Evolutionary conservation across 352 stramenopile species (phyloP), one percentile per base, ranked within the genome.

Genomic region (Phytophthora podocarpi): DNA sequence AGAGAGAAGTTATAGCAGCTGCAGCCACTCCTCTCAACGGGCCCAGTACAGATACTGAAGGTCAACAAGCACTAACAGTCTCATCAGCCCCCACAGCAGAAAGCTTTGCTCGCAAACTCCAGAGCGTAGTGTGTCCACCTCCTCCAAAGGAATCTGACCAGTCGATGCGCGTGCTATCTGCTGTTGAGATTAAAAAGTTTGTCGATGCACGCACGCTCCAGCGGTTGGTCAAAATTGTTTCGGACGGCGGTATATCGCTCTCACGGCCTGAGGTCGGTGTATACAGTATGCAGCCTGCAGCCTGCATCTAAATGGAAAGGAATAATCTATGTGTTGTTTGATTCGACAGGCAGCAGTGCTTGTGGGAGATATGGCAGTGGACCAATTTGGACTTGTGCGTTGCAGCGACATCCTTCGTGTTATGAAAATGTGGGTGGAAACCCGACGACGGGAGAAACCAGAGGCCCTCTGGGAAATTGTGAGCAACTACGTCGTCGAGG

Each of bases 371-470:
- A 67, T 89, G 52, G 16, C 56, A 18, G 36, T 50, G 5, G 75
- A 85, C 28, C 59, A 80, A 15, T 67, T 85, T 12, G 77, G 77
- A n/a, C 56, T 73, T 30, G 76, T 78, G 12, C 76, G 72, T 15
- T 77, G 65, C n/a, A 70, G 73, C 24, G 76, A 90, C 24, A 56
- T 88, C 23, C 35, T 85, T 21, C 80, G 80, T 20, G 40, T 75
- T n/a, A 59, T 87, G 59, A 80, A 72, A 60, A 12, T 27, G 3
- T 88, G 78, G 80, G 18, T 81, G 12, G 30, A 66, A 27, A 54
- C 47, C 18, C 50, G 32, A 23, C 43, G 45, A 27, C 49, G 40
- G 23, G 66, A 74, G n/a, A 72, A 70, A 34, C 53, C 70, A 15
- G 61, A 68, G 8, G 41, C 70, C 11, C 50, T 71, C 1, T 90